Evolutionary conservation across 2,329 filamentous ascomycete species (phyloP).

Genomic region (Paecilomyces niveus): DNA sequence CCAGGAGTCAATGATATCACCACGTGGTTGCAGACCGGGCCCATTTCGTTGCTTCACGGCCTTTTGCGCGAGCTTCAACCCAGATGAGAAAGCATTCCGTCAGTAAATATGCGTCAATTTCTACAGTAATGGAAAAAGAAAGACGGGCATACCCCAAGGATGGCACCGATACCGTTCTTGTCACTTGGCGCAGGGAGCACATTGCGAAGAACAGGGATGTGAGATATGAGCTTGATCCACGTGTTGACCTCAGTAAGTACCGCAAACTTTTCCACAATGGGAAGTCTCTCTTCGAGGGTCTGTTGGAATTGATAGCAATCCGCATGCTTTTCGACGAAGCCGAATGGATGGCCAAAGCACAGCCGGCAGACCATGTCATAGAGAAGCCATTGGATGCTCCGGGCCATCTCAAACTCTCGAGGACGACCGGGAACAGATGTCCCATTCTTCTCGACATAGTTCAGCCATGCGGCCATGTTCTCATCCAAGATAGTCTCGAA

Average conservation of each 20-base stretch:
- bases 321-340: not conserved
- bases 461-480: not conserved
- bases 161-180: not conserved
- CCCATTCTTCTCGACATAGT: not conserved
- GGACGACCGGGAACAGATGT: not conserved
- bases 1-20: not conserved
- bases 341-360: not conserved
- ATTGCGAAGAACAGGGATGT: not conserved
- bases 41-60: not conserved
- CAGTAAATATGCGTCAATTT: not conserved
- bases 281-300: not conserved
- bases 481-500: not conserved
- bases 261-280: not conserved
- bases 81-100: not conserved
- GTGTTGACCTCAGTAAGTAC: not conserved
- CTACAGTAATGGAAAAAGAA: not conserved
- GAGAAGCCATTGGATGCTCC: not conserved
- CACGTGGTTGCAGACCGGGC: not conserved
- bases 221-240: not conserved
- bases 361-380: not conserved
- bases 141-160: not conserved
- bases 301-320: not conserved
- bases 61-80: not conserved
- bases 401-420: not conserved
- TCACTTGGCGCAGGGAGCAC: not conserved